Evolutionary conservation across 805 yeast genomes (phyloP), one percentile per base, ranked within the genome.

Genomic region (Monosporozyma siamensis): DNA sequence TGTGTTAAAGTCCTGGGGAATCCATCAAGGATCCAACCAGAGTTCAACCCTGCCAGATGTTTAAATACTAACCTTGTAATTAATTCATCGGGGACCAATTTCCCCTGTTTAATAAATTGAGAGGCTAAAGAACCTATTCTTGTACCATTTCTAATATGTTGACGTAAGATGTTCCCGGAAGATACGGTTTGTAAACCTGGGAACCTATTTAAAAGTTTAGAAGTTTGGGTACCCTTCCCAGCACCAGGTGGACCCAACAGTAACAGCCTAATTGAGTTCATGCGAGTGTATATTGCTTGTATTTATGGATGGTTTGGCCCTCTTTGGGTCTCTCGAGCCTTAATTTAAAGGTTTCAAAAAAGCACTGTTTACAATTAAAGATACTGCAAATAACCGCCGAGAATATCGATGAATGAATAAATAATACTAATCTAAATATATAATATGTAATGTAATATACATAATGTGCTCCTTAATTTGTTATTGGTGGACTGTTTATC

Each of bases 211-310:
- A 81, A 59, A 4, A 89, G 66, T 45, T 79, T 70, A 2, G 82
- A 64, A 0, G 95, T 82, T 50, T 82, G 84, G 0, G 97, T 89
- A 1, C 97, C 97, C 58, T 89, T 89, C 1, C 97, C 97, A 1
- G 95, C 74, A 0, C 97, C 97, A 0, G 97, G 97, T 0, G 97
- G 95, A 3, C 97, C 97, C 21, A 90, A 65, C 7, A 89, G 67
- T 22, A 89, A 69, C 30, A 87, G 62, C 52, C 96, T 67, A 14
- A 82, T 58, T 1, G 89, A 80, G 3, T 43, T 50, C 15, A 35
- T 23, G n/a, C n/a, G n/a, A n/a, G n/a, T n/a, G n/a, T n/a, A 48
- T 20, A 29, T 29, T 14, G 15, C 17, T n/a, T n/a, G n/a, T 12
- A 12, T 12, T 2, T 8, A 6, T 27, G 20, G 6, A 30, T 51